Percentiles rank a stretch among this genome's conserved stretches.
Evolutionary conservation across 805 yeast genomes (phyloP).

Genomic region (Pichia scutulata): DNA sequence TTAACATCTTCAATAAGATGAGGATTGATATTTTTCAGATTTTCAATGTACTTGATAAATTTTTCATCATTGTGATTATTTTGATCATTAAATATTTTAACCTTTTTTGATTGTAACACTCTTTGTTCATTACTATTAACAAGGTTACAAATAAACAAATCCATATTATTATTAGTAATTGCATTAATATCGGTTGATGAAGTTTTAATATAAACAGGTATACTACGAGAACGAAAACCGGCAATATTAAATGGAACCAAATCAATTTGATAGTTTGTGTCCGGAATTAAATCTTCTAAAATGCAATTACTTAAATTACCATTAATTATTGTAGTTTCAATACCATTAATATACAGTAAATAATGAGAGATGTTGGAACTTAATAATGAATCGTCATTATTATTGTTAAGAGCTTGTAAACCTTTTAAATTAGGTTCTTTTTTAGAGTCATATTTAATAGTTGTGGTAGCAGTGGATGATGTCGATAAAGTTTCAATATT

Average conservation of each 20-base stretch:
- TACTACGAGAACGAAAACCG: conserved; percentile 34
- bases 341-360: conserved; percentile 34
- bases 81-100: conserved; percentile 6
- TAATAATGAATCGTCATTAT: conserved; percentile 5
- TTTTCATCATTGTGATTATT: conserved; percentile 6
- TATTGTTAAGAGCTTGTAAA: not conserved
- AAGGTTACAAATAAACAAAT: conserved; percentile 8
- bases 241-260: conserved; percentile 34
- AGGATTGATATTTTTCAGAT: conserved; percentile 16
- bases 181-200: conserved; percentile 17
- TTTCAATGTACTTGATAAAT: conserved; percentile 13
- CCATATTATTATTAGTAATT: conserved; percentile 31
- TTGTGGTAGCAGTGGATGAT: not conserved
- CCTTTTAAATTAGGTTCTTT: not conserved
- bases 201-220: conserved; percentile 35
- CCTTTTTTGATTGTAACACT: conserved; percentile 29
- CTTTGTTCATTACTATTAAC: conserved; percentile 19
- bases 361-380: conserved; percentile 28
- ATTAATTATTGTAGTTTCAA: conserved; percentile 27
- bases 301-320: conserved; percentile 32
- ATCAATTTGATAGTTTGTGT: conserved; percentile 35
- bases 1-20: conserved; percentile 33
- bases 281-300: conserved; percentile 27
- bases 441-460: not conserved
- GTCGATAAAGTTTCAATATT: not conserved